Evolutionary conservation across 306 rosid genomes (phyloP).

Genomic region (Prunus salicina): DNA sequence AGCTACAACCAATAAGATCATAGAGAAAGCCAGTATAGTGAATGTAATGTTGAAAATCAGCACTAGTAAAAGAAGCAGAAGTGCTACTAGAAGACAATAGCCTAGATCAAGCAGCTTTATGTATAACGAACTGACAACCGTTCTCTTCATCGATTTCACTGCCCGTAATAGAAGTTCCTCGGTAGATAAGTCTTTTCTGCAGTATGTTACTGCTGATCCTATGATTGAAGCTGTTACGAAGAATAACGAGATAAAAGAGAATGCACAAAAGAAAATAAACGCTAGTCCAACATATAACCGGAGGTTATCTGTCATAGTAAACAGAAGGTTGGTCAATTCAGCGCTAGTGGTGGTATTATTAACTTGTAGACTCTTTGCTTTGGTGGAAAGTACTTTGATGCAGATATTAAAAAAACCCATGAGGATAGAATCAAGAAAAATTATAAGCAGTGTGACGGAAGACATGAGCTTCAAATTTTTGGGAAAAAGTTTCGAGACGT

Average conservation of each 20-base stretch:
- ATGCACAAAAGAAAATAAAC: neutral
- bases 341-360: neutral
- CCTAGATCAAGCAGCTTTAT: slow-evolving; percentile 9
- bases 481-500: neutral
- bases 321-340: neutral
- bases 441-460: neutral
- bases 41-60: neutral
- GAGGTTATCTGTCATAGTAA: neutral
- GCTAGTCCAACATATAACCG: neutral
- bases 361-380: neutral
- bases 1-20: neutral
- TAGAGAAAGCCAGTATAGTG: neutral
- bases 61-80: neutral
- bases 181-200: neutral
- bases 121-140: slow-evolving; percentile 20
- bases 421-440: neutral
- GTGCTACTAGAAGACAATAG: neutral
- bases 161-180: neutral
- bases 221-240: neutral
- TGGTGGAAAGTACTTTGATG: neutral
- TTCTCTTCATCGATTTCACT: slow-evolving; percentile 5
- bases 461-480: slow-evolving; percentile 8
- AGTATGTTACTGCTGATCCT: neutral
- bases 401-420: neutral
- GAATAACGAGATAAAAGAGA: neutral